These are phyloP conservation scores for Rhynchosporium graminicola DNA, from an alignment of 2,329 filamentous ascomycete genomes.

Conservation along the genomic window DNA sequence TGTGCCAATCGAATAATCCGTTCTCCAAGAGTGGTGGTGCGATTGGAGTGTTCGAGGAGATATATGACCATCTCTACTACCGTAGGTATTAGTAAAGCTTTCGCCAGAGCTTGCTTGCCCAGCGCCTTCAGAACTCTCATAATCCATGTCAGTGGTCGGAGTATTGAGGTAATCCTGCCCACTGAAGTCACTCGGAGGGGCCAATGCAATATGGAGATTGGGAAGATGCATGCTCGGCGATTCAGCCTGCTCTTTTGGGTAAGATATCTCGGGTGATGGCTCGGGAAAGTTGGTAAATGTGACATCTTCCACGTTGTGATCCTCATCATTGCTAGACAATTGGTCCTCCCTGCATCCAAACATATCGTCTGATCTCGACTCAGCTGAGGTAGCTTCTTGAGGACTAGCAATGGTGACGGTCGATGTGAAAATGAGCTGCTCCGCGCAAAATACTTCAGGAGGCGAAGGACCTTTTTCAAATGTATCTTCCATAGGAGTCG, in stretches of 20 bases:
- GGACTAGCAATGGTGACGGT: constrained; percentile 29
- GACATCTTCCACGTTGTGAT: constrained; percentile 2
- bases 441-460: constrained; percentile 27
- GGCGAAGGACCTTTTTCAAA: constrained; percentile 23
- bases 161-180: constrained; percentile 32
- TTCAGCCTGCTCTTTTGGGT: constrained; percentile 23
- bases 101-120: constrained; percentile 24
- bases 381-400: constrained; percentile 13
- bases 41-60: constrained; percentile 28
- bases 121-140: constrained; percentile 38
- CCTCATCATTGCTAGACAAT: constrained; percentile 4
- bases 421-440: constrained; percentile 27
- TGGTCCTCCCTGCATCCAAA: constrained; percentile 24
- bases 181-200: constrained; percentile 26
- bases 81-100: constrained; percentile 27
- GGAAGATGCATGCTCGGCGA: constrained; percentile 32
- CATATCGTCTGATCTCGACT: constrained; percentile 16
- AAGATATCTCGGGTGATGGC: constrained; percentile 21
- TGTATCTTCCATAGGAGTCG: constrained; percentile 24
- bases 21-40: constrained; percentile 37
- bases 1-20: constrained; percentile 37
- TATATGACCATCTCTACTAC: constrained; percentile 24
- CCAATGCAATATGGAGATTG: constrained; percentile 34
- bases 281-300: constrained; percentile 6
- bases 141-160: constrained; percentile 39